Conservation (phyloP, 257 asterid genomes). For the Gardenia jasminoides region DNA sequence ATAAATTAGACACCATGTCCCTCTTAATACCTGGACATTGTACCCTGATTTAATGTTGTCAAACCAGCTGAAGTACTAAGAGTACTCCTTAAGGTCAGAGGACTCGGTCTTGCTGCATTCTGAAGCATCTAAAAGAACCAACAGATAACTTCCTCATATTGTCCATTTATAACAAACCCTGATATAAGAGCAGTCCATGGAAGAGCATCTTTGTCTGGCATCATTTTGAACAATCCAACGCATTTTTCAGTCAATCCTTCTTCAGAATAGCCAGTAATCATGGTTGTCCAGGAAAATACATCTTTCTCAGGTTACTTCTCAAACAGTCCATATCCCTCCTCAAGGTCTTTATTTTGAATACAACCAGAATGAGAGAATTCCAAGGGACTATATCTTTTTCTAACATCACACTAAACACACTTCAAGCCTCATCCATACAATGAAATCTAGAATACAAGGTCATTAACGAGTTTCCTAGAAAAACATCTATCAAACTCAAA, state of each 20-base stretch:
- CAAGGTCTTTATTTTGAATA: conserved; percentile 55
- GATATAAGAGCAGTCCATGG: conserved; percentile 85
- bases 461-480: conserved; percentile 60
- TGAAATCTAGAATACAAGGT: conserved; percentile 74
- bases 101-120: conserved; percentile 45
- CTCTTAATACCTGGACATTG: conserved; percentile 46
- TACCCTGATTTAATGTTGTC: conserved; percentile 57
- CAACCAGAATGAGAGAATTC: conserved; percentile 43
- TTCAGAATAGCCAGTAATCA: conserved; percentile 60
- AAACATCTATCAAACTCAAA: conserved; percentile 55
- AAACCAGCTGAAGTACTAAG: conserved; percentile 65
- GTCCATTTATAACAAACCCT: conserved; percentile 49
- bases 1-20: conserved; percentile 48
- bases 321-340: conserved; percentile 65
- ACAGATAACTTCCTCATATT: conserved; percentile 56
- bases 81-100: conserved; percentile 55
- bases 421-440: conserved; percentile 45
- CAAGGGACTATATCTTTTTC: conserved; percentile 59
- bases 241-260: conserved; percentile 56
- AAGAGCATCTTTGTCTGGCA: conserved; percentile 67
- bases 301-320: conserved; percentile 59
- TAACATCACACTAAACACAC: conserved; percentile 41
- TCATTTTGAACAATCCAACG: conserved; percentile 42
- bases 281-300: conserved; percentile 67
- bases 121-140: conserved; percentile 58